Conservation (phyloP, 345 rosid species). For the Eucalyptus erythrocorys region DNA sequence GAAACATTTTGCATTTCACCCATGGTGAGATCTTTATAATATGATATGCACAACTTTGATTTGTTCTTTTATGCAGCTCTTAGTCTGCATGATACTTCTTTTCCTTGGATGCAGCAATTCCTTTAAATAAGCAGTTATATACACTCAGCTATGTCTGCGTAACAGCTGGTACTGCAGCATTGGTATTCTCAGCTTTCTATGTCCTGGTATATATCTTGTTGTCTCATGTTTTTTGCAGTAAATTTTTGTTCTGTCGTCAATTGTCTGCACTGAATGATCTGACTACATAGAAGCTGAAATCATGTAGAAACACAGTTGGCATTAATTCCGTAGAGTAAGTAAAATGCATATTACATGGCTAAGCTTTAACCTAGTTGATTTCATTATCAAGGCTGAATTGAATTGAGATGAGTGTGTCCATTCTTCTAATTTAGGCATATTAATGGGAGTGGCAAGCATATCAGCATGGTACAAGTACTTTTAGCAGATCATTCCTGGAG, state of each 20-base stretch:
- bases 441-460: not conserved
- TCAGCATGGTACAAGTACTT: not conserved
- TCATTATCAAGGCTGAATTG: not conserved
- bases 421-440: not conserved
- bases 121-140: slow-evolving; percentile 74
- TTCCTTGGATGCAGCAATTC: slow-evolving; percentile 43
- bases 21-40: slow-evolving; percentile 35
- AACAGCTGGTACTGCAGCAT: slow-evolving; percentile 75
- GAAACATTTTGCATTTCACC: slow-evolving; percentile 55
- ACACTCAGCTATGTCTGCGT: slow-evolving; percentile 75
- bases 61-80: not conserved
- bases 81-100: not conserved
- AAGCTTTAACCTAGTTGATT: not conserved
- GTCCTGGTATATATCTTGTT: slow-evolving; percentile 25
- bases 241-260: not conserved
- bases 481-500: not conserved
- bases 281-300: not conserved
- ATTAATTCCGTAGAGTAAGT: not conserved
- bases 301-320: not conserved
- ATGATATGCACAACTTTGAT: not conserved
- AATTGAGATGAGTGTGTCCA: not conserved
- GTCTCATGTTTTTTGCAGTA: not conserved
- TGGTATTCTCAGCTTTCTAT: slow-evolving; percentile 63
- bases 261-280: not conserved
- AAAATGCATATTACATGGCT: not conserved